These are phyloP conservation scores for Curvularia sp. DNA, from an alignment of 2,329 filamentous ascomycete species.

Conservation along the genomic window DNA sequence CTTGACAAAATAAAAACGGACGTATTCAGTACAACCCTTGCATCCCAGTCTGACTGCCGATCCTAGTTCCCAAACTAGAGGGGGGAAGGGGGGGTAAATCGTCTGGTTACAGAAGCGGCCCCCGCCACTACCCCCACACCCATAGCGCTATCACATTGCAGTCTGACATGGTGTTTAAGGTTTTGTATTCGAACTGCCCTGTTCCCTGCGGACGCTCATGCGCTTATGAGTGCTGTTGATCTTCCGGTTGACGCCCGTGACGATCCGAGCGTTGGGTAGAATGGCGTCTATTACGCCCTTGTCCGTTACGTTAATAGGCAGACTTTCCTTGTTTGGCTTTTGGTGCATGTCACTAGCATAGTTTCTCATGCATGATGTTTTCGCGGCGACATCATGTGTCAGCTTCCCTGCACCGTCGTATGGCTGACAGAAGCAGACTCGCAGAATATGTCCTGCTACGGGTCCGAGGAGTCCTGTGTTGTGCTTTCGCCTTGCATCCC, in stretches of 20 bases:
- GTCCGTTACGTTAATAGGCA: background rate
- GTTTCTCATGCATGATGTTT: constrained; percentile 11
- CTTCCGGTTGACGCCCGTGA: constrained; percentile 10
- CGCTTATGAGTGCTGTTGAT: constrained; percentile 1
- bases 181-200: background rate
- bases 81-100: background rate
- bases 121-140: constrained; percentile 34
- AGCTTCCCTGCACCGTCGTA: constrained; percentile 35
- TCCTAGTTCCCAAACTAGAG: constrained; percentile 1
- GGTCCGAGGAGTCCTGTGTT: constrained; percentile 14
- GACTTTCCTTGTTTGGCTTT: constrained; percentile 10
- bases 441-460: constrained; percentile 34
- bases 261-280: constrained; percentile 24
- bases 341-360: constrained; percentile 1
- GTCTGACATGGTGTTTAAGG: constrained; percentile 1
- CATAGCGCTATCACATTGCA: constrained; percentile 36
- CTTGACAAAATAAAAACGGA: background rate
- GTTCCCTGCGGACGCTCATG: background rate
- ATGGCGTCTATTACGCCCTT: constrained; percentile 14
- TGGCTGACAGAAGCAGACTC: constrained; percentile 49
- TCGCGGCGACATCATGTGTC: constrained; percentile 5
- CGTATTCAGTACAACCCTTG: constrained; percentile 2
- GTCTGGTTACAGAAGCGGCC: constrained; percentile 30
- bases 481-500: background rate
- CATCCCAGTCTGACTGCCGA: constrained; percentile 6